Conservation (phyloP, 2,329 filamentous ascomycete species). For the Penicillium sp. region DNA sequence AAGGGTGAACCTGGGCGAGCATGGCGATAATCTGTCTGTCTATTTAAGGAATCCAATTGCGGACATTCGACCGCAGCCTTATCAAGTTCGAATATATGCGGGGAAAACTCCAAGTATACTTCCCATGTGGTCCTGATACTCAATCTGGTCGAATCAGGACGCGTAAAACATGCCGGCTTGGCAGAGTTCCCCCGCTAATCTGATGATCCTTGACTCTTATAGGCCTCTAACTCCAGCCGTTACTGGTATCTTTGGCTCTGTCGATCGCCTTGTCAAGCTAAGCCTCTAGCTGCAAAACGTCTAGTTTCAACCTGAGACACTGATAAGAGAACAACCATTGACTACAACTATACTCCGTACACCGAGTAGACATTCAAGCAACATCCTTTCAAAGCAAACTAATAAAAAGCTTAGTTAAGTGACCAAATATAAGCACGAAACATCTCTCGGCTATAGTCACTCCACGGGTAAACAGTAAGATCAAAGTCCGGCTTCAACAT, state of each 20-base stretch:
- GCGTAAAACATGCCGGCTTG: background rate
- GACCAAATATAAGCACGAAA: constrained; percentile 9
- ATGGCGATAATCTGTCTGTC: background rate
- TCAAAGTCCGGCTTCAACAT: constrained; percentile 2
- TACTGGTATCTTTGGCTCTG: background rate
- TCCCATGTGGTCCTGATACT: background rate
- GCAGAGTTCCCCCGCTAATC: background rate
- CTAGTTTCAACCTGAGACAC: background rate
- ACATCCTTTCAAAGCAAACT: background rate
- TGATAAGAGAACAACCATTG: background rate
- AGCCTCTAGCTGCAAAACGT: background rate
- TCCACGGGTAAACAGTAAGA: constrained; percentile 3
- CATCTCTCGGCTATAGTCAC: constrained; percentile 7
- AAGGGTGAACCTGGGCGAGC: background rate
- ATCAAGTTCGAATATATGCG: constrained; percentile 5
- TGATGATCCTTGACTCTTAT: background rate
- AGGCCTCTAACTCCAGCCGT: background rate
- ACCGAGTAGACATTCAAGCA: background rate
- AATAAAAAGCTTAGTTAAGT: background rate
- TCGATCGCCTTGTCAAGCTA: background rate
- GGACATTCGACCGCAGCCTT: background rate
- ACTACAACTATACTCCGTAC: background rate
- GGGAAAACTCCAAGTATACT: background rate
- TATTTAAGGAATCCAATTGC: background rate
- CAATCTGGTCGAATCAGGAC: background rate